Percentiles rank a stretch among this genome's conserved stretches.
These are phyloP conservation scores for Phytophthora macrochlamydospora DNA, from an alignment of 352 stramenopile genomes.

Conservation along the genomic window DNA sequence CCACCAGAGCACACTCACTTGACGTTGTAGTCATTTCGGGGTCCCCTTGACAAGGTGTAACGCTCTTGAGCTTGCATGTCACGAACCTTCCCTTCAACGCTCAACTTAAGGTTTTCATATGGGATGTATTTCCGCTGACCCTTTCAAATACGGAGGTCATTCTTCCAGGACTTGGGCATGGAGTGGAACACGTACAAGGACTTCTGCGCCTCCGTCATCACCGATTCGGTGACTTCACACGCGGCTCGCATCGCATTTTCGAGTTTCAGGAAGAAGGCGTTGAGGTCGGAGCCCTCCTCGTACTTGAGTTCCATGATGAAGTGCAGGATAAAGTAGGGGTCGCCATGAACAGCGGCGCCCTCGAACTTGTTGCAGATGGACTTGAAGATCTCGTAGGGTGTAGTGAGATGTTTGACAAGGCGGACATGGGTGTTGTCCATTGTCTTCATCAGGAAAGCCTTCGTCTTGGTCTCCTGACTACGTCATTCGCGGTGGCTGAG, in stretches of 20 bases:
- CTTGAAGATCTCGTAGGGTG: slow-evolving; percentile 17
- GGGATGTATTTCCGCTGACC: slow-evolving; percentile 37
- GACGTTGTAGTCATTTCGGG: background rate
- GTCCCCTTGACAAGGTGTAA: background rate
- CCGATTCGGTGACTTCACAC: slow-evolving; percentile 5
- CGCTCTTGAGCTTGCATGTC: background rate
- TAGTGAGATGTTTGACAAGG: slow-evolving; percentile 16
- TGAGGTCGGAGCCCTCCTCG: slow-evolving; percentile 3
- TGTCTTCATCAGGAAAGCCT: slow-evolving; percentile 24
- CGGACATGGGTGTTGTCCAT: slow-evolving; percentile 29
- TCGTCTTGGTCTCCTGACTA: slow-evolving; percentile 19
- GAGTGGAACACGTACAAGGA: slow-evolving; percentile 14
- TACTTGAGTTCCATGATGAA: slow-evolving; percentile 14
- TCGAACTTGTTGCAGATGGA: slow-evolving; percentile 20
- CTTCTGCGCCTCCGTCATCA: slow-evolving; percentile 5
- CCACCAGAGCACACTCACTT: background rate
- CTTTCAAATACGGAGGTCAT: slow-evolving; percentile 44
- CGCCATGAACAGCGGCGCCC: slow-evolving; percentile 2
- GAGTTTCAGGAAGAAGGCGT: slow-evolving; percentile 10
- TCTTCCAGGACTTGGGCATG: slow-evolving; percentile 12
- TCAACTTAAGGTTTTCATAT: slow-evolving; percentile 4
- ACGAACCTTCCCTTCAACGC: slow-evolving; percentile 1
- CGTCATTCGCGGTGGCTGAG: slow-evolving; percentile 2
- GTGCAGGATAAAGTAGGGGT: slow-evolving; percentile 11
- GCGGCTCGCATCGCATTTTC: slow-evolving; percentile 12